phyloP scores from a whole-genome alignment of 495 filamentous ascomycete genomes.

The Xylaria intraflava region DNA sequence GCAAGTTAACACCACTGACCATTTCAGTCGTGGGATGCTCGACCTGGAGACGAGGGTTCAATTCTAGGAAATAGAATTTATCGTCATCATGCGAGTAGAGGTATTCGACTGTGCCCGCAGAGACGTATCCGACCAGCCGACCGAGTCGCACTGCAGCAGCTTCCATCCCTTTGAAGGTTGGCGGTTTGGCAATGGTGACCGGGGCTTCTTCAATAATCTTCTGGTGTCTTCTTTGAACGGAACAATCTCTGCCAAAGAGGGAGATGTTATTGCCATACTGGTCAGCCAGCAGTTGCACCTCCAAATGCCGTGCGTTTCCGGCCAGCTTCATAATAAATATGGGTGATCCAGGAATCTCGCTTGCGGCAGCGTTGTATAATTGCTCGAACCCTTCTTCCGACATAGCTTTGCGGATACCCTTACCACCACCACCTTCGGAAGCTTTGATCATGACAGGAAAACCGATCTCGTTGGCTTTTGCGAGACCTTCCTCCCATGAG shows the following conservation, averaged over 20 bases:
- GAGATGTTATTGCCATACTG: constrained; percentile 99
- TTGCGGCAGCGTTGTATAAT: constrained; percentile 90
- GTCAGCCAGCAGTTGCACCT: constrained; percentile 95
- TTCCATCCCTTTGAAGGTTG: constrained; percentile 94
- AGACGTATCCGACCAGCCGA: constrained; percentile 93
- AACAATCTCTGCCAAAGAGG: constrained; percentile 96
- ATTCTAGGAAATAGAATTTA: constrained; percentile 98
- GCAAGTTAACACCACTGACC: constrained; percentile 96
- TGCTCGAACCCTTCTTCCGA: constrained; percentile 73
- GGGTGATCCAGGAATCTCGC: constrained; percentile 96
- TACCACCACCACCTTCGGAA: constrained; percentile 98
- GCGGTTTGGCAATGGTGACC: constrained; percentile 83
- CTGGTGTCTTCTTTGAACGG: constrained; percentile 95
- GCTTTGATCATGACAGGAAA: constrained; percentile 99
- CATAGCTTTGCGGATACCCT: constrained; percentile 97
- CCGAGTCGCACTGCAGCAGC: constrained; percentile 91
- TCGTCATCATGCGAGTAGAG: constrained; percentile 97
- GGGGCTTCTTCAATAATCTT: constrained; percentile 99
- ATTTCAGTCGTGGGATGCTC: constrained; percentile 99
- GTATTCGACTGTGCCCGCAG: constrained; percentile 97
- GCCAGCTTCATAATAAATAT: constrained; percentile 99
- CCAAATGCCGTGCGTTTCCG: constrained; percentile 91
- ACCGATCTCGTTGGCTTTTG: constrained; percentile 81
- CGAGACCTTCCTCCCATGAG: constrained; percentile 80
- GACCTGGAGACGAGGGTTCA: constrained; percentile 97